Evolutionary conservation across 306 rosid species (phyloP).

Genomic region (Prunus mira): DNA sequence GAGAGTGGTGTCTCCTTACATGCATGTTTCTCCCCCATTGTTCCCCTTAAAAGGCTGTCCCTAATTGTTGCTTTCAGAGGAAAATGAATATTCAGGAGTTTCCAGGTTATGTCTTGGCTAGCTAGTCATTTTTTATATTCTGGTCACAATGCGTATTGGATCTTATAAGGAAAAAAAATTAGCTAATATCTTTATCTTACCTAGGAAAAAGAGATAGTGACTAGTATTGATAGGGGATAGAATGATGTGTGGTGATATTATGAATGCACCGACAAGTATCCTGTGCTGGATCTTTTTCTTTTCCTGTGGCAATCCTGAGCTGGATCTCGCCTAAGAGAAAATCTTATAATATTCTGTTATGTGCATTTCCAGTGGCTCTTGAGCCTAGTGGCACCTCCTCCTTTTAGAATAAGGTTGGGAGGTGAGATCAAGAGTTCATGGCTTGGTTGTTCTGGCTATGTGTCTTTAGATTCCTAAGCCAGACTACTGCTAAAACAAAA

Average conservation of each 20-base stretch:
- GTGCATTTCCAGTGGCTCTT: background rate
- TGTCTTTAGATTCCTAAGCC: background rate
- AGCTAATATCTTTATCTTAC: background rate
- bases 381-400: background rate
- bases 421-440: background rate
- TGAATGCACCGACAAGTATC: background rate
- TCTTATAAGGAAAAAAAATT: background rate
- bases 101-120: background rate
- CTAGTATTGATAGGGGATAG: background rate
- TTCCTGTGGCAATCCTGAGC: background rate
- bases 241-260: background rate
- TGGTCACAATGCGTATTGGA: background rate
- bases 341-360: background rate
- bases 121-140: background rate
- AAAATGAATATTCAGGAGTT: background rate
- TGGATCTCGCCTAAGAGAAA: background rate
- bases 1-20: background rate
- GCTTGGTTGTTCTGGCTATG: background rate
- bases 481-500: background rate
- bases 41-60: background rate
- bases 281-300: too few species aligned
- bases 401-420: background rate
- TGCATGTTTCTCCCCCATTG: background rate
- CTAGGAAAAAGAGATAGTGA: background rate
- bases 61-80: background rate